These are phyloP conservation scores for Fusarium brevicatenulatum DNA, from an alignment of 2,329 filamentous ascomycete species.

Conservation along the genomic window DNA sequence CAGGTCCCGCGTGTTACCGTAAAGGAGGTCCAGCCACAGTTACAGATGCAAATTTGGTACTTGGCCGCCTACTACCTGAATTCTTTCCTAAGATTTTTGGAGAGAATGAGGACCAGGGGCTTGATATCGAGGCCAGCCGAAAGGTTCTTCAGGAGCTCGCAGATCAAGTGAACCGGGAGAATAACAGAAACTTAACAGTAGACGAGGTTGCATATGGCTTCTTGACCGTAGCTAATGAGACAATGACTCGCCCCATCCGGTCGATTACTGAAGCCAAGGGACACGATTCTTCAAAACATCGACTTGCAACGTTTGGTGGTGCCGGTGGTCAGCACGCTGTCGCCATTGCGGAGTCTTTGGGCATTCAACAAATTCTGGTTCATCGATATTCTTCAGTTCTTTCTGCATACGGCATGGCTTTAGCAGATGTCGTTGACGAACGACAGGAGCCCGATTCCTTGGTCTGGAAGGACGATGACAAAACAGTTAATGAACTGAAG, in stretches of 20 bases:
- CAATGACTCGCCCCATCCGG: conserved; percentile 90
- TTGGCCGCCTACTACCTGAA: conserved; percentile 85
- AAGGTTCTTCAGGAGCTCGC: conserved; percentile 80
- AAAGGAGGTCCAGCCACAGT: conserved; percentile 91
- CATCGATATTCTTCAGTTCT: conserved; percentile 90
- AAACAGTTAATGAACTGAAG: conserved; percentile 70
- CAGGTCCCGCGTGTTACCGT: conserved; percentile 89
- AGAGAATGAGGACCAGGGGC: conserved; percentile 82
- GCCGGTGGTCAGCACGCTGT: conserved; percentile 92
- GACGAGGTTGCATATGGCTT: conserved; percentile 93
- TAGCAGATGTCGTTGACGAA: conserved; percentile 94
- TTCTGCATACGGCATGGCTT: conserved; percentile 91
- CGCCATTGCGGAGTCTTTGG: conserved; percentile 86
- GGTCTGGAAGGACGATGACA: conserved; percentile 68
- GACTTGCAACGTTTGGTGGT: conserved; percentile 92
- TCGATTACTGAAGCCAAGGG: conserved; percentile 93
- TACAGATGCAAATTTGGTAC: conserved; percentile 90
- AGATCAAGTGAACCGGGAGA: conserved; percentile 80
- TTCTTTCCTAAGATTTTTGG: conserved; percentile 98
- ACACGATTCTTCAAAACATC: conserved; percentile 88
- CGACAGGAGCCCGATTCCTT: conserved; percentile 79
- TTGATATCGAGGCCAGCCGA: conserved; percentile 80
- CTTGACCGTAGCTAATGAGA: conserved; percentile 88
- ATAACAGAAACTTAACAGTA: conserved; percentile 74
- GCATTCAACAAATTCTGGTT: conserved; percentile 85